Conservation (phyloP, 2,329 filamentous ascomycete species). For the Pestalotiopsis sp. region DNA sequence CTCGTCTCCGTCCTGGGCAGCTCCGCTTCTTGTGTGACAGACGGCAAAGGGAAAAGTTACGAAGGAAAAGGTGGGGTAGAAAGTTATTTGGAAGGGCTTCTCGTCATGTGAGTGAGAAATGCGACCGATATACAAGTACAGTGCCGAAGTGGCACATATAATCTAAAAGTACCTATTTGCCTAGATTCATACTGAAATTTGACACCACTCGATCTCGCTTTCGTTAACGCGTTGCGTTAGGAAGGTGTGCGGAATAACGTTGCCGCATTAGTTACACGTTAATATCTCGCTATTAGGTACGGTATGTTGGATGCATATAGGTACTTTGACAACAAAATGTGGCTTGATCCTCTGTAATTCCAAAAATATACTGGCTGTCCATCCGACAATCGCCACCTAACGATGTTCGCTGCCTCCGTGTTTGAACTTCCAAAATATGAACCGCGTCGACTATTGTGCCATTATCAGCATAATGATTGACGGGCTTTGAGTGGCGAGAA, state of each 20-base stretch:
- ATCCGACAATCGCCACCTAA: no score
- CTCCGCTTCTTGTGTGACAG: background rate
- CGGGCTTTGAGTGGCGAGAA: no score
- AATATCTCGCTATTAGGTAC: background rate
- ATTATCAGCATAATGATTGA: background rate
- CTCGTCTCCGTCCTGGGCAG: background rate
- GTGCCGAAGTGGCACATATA: background rate
- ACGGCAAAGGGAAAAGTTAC: background rate
- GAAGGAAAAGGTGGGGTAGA: constrained; percentile 4
- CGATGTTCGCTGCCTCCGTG: no score
- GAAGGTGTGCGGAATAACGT: background rate
- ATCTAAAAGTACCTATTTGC: no score
- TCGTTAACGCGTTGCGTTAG: background rate
- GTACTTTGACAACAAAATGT: background rate
- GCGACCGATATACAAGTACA: background rate
- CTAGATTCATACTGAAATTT: no score
- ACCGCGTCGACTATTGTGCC: background rate
- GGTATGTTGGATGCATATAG: background rate
- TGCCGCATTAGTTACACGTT: background rate
- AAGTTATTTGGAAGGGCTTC: background rate
- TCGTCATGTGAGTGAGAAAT: background rate
- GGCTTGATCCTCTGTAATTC: background rate
- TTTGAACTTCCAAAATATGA: background rate
- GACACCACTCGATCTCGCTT: no score
- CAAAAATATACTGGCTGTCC: background rate